These are phyloP conservation scores for Tanacetum coccineum DNA, from an alignment of 129 eudicot species.

Conservation along the genomic window DNA sequence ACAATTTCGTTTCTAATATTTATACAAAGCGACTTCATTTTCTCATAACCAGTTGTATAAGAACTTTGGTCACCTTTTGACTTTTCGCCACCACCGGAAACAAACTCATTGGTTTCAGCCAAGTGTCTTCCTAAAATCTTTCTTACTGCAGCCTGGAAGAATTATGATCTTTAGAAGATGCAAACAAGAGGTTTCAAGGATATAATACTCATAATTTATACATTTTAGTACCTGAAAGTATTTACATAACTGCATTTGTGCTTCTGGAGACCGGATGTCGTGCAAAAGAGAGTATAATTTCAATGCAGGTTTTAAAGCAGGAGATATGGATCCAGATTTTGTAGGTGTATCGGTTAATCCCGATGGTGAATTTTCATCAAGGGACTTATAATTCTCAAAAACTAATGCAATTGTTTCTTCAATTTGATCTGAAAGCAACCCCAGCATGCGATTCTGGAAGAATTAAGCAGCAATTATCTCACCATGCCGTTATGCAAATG, in stretches of 20 bases:
- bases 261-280: conserved; percentile 56
- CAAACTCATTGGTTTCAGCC: conserved; percentile 62
- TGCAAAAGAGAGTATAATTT: conserved; percentile 63
- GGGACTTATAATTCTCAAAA: conserved; percentile 77
- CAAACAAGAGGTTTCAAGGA: neutral
- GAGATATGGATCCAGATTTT: conserved; percentile 51
- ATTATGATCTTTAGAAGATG: conserved; percentile 12
- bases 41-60: conserved; percentile 52
- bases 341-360: conserved; percentile 48
- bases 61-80: conserved; percentile 39
- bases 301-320: conserved; percentile 74
- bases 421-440: conserved; percentile 55
- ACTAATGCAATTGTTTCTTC: conserved; percentile 56
- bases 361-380: conserved; percentile 55
- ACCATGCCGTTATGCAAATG: neutral
- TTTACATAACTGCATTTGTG: conserved; percentile 62
- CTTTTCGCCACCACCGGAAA: conserved; percentile 35
- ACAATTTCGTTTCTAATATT: conserved; percentile 54
- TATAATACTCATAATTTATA: neutral
- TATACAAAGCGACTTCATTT: conserved; percentile 65
- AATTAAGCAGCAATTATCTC: neutral
- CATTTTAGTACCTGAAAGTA: conserved; percentile 60
- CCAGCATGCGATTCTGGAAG: conserved; percentile 65
- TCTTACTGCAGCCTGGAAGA: conserved; percentile 65
- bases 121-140: conserved; percentile 64